Base-by-base conservation (phyloP, 805 yeast species). In the Candida chilensis region DNA sequence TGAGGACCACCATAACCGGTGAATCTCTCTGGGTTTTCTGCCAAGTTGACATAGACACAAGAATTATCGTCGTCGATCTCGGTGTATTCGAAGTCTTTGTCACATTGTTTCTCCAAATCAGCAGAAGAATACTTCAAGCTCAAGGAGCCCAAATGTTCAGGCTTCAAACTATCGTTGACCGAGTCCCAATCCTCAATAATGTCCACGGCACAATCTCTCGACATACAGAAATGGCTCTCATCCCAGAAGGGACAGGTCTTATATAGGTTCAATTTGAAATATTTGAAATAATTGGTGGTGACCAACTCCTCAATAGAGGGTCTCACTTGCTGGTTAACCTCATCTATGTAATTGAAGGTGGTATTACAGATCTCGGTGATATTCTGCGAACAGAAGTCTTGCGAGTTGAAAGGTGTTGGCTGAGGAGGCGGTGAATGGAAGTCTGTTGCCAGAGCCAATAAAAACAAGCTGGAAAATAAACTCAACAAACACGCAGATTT, bases 1-100 rank as follows among this genome's bases (percentile, higher is more conserved):
- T 92, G 95, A 30, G 78, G 75, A 18, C 98, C 98, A 19, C 87
- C 82, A 48, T 92, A 92, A 0, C 98, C 98, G 0, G 98, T 94
- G 59, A 84, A 92, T 45, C 97, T 67, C 54, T 92, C 99, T 1
- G 95, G 96, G 48, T 94, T 94, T 32, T 82, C 84, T 14, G 79
- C 64, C 33, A 92, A 67, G 45, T 88, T 86, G 17, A 92, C 95
- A 44, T 80, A 79, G 2, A 86, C 96, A 32, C 87, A 77, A 36
- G 76, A 70, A 42, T 74, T 74, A 40, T 64, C 67, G 30, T 52
- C 71, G 43, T 76, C 84, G 22, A 78, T 56, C 47, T 78, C 83
- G 47, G 84, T 77, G 57, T 80, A 83, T 44, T 79, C 84, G 33
- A 69, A 55, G 40, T 72, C 77, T 29, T 62, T 61, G 34, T 36